Base-by-base conservation (phyloP, 768 basidiomycete species). In the Lentinus tigrinus region DNA sequence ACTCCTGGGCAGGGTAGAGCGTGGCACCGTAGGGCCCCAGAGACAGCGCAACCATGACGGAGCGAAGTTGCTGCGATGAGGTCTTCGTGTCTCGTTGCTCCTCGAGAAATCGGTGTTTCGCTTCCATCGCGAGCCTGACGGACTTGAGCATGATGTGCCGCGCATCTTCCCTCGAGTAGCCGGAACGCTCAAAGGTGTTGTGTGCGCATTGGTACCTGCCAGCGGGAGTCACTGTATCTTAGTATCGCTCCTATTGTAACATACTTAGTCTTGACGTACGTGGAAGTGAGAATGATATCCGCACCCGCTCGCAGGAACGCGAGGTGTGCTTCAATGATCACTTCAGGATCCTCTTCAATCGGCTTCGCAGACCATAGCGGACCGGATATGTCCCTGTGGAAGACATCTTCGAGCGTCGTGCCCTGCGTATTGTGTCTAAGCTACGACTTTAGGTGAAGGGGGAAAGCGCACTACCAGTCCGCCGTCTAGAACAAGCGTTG, bases 21-120 rank as follows among this genome's bases (percentile, higher is more conserved):
- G 81, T 85, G 1, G 88, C 86, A 37, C 91, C 90, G 64, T 82
- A 91, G 0, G 89, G 85, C 17, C 91, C 91, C 27, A 92, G 72
- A 5, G 88, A 91, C 4, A 94, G 76, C 3, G 82, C 87, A 36
- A 93, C 78, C 26, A 73, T 76, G 62, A 80, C 67, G 47, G 37
- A 48, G 50, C 42, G 50, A 63, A 51, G 47, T 47, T 7, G 7
- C 52, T 40, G 51, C 65, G 64, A 38, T 26, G 23, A 36, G 13
- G 11, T 26, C 49, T 8, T 46, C 19, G n/a, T 4, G 7, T n/a
- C 44, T 59, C 19, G 47, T 24, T 23, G 43, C 26, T 60, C 70
- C 1, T 65, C 55, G 51, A 71, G 54, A 59, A 73, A 83, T 3
- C 68, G 61, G 3, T 56, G 46, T 40, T 75, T 74, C 0, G 85